These are phyloP conservation scores for Puya raimondii DNA, from an alignment of 176 grass and related monocot genomes.

Conservation along the genomic window DNA sequence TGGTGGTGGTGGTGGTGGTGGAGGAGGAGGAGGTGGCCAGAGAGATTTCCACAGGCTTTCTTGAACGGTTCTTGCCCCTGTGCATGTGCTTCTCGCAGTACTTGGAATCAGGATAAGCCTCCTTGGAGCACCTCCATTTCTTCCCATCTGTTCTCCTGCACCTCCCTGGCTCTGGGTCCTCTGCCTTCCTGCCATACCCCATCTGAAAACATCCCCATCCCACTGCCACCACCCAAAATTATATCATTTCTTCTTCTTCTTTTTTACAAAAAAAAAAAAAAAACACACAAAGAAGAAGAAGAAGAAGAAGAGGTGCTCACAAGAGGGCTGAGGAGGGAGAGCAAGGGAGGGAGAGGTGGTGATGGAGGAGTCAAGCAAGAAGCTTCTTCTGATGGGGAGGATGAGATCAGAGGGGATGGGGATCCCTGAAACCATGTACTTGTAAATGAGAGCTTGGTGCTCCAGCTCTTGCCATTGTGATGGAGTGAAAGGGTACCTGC, in stretches of 20 bases:
- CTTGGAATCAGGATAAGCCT: constrained; percentile 91
- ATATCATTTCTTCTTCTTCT: no score
- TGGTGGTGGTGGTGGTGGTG: constrained; percentile 16
- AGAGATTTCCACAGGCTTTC: constrained; percentile 99
- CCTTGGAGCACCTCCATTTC: constrained; percentile 96
- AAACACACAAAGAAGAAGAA: background rate
- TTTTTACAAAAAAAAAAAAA: background rate
- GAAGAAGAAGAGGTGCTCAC: constrained; percentile 12
- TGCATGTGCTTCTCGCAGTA: constrained; percentile 99
- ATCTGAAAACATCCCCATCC: constrained; percentile 74
- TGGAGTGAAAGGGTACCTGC: constrained; percentile 74
- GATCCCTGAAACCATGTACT: constrained; percentile 75
- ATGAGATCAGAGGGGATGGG: constrained; percentile 85
- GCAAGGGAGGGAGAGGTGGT: constrained; percentile 64
- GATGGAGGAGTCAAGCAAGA: constrained; percentile 64
- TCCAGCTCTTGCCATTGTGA: constrained; percentile 97
- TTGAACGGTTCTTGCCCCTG: constrained; percentile 99
- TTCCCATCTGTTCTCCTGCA: constrained; percentile 91
- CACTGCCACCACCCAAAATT: constrained; percentile 23
- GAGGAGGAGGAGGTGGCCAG: constrained; percentile 40
- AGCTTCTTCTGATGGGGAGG: constrained; percentile 67
- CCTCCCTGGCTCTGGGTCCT: constrained; percentile 85
- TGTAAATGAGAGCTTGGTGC: constrained; percentile 94
- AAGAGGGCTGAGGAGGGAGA: constrained; percentile 54
- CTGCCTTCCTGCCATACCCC: constrained; percentile 63